Conservation (phyloP, 805 yeast species). For the Lipomyces lipofer region DNA sequence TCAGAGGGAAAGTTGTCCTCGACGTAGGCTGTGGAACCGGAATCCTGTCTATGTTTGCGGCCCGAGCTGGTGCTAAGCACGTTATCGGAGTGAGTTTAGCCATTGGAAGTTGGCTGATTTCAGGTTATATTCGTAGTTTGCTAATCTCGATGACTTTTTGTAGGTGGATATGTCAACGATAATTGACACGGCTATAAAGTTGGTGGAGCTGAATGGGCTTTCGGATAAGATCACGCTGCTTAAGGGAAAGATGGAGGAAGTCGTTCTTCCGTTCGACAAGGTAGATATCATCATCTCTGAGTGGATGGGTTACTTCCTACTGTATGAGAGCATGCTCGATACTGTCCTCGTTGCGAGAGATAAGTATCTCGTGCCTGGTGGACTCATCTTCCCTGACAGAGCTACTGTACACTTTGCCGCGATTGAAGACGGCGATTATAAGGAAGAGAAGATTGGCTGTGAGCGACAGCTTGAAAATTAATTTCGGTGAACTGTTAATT, state of each 20-base stretch:
- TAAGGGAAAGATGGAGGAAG: constrained; percentile 94
- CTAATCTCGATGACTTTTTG: not conserved
- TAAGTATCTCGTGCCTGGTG: constrained; percentile 73
- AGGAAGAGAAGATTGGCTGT: constrained; percentile 73
- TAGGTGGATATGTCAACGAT: constrained; percentile 89
- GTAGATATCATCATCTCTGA: constrained; percentile 96
- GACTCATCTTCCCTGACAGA: constrained; percentile 77
- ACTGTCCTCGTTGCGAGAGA: constrained; percentile 95
- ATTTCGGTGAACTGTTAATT: not conserved
- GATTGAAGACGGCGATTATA: constrained; percentile 83
- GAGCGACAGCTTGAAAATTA: constrained; percentile 26
- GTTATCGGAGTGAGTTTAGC: constrained; percentile 90
- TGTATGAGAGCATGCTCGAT: constrained; percentile 97
- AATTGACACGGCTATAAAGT: constrained; percentile 86
- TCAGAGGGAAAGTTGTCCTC: constrained; percentile 81
- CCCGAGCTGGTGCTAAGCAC: constrained; percentile 91
- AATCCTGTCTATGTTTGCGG: constrained; percentile 87
- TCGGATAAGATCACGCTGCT: constrained; percentile 75
- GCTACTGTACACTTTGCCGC: constrained; percentile 80
- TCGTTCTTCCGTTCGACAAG: constrained; percentile 73
- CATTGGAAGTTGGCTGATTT: constrained; percentile 55
- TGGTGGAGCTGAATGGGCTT: constrained; percentile 72
- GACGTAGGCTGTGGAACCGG: constrained; percentile 97
- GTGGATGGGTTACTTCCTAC: constrained; percentile 99
- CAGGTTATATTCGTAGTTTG: not conserved